Evolutionary conservation across 1,284 basidiomycete genomes (phyloP), one percentile per base, ranked within the genome.

Genomic region (Ustilago nuda): DNA sequence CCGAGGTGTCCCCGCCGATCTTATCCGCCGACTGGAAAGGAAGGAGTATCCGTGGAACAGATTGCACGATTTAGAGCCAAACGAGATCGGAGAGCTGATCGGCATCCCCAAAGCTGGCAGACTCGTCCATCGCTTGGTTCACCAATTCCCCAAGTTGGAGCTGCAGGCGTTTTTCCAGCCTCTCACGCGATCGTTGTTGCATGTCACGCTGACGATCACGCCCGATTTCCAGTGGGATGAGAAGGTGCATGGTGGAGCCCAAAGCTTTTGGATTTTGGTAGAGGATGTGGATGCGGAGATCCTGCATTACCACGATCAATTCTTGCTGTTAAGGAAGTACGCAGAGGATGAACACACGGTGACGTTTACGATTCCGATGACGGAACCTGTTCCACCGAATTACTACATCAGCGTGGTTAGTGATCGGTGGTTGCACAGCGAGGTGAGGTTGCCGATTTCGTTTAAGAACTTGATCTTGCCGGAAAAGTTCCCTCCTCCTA

Each of bases 201-300:
- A 82, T 37, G 83, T 85, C 32, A 79, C 84, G 53, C 72, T 85
- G 19, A 82, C 83, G 15, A 94, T 98, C 84, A 91, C 92, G 4
- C 95, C 96, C 23, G 96, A 98, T 85, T 99, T 98, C 89, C 90
- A 92, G 61, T 99, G 96, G 96, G 95, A 98, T 64, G 93, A 95
- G 82, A 94, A 94, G 86, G 91, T 95, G 37, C 97, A 99, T 79
- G 93, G 94, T 4, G 87, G 89, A 0, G 92, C 93, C 0, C 94
- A 98, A 86, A 90, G 91, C 0, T 99, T 99, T 89, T 82, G 82
- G 91, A 92, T 99, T 78, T 87, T 96, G 54, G 94, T 98, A 13
- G 95, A 98, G 86, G 96, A 99, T 80, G 94, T 98, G 27, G 96
- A 98, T 80, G 96, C 96, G 63, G 96, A 99, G 86, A 91, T 94